A percentile compares a stretch with the other conserved stretches of the same genome.
Evolutionary conservation across 768 basidiomycete genomes (phyloP).

Genomic region (Pleurotus sapidus): DNA sequence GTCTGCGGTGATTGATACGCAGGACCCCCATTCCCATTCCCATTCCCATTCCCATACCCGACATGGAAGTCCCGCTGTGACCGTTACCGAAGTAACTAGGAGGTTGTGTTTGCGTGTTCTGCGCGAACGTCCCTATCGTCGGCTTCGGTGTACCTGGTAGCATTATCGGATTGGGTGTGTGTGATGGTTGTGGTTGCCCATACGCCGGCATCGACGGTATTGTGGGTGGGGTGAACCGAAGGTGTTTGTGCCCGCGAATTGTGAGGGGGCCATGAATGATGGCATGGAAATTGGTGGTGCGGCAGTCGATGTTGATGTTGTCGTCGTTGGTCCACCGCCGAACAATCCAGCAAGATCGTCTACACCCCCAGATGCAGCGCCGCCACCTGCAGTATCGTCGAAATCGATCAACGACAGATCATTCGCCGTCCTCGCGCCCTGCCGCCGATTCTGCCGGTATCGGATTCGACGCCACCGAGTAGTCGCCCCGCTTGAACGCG

Average conservation of each 20-base stretch:
- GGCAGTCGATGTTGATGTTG: neutral
- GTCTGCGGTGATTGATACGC: slow-evolving; percentile 3
- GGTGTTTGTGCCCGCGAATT: neutral
- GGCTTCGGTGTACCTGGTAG: slow-evolving; percentile 31
- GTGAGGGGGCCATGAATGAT: neutral
- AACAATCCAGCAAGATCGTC: slow-evolving; percentile 69
- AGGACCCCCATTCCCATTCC: slow-evolving; percentile 4
- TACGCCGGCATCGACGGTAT: too few relatives aligned
- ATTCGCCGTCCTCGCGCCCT: slow-evolving; percentile 22
- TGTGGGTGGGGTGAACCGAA: too few relatives aligned
- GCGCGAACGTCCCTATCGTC: neutral
- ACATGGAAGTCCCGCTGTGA: slow-evolving; percentile 7
- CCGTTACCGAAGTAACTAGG: slow-evolving; percentile 28
- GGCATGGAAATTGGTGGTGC: neutral
- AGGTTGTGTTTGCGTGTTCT: slow-evolving; percentile 15
- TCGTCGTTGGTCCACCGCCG: slow-evolving; percentile 23
- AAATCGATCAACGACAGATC: slow-evolving; percentile 72
- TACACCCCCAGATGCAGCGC: slow-evolving; percentile 22
- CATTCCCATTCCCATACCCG: slow-evolving; percentile 18
- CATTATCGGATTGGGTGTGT: slow-evolving; percentile 37
- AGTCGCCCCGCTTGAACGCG: slow-evolving; percentile 92
- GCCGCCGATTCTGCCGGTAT: slow-evolving; percentile 59
- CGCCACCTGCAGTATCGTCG: slow-evolving; percentile 43
- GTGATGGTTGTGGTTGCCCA: too few relatives aligned
- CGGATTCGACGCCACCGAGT: slow-evolving; percentile 59